Evolutionary conservation across 805 yeast genomes (phyloP), one percentile per base, ranked within the genome.

Genomic region (Clavispora fructus): DNA sequence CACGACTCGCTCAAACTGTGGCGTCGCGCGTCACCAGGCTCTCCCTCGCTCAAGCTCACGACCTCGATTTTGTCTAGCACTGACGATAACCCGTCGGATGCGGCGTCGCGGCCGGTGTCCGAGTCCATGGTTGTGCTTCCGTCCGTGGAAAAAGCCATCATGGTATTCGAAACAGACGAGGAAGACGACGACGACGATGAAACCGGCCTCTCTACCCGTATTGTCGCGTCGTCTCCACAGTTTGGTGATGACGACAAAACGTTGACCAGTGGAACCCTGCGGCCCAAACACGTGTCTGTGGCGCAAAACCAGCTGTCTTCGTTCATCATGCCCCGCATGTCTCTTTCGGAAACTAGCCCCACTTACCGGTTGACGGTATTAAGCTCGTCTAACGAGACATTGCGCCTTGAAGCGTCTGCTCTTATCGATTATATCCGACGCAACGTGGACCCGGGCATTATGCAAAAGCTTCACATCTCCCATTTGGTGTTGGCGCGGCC

Each of bases 101-200:
- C 44, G 8, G 41, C 35, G 17, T 14, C 40, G 13, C 25, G 29
- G 14, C 27, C 29, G 16, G 29, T 19, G 23, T 19, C 49, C 12
- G 61, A 55, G 29, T 53, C 61, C 28, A 48, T 58, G 41, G 61
- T 57, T 7, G 40, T 60, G n/a, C 53, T 60, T n/a, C 59, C 57
- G 3, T 51, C 60, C 4, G 46, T 56, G 17, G 54, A 49, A 26
- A 47, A 51, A 14, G 37, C 12, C 45, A 67, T 63, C 7, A 63
- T 68, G 69, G 68, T 69, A 6, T 69, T 69, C 49, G 75, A 71
- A 42, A 68, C 74, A 0, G 74, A 69, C 39, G 74, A 69, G 46
- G 74, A 69, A 45, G 71, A 64, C 23, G 57, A 38, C 17, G 56
- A 48, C 7, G 62, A 58, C 10, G 55, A 54, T 2, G 35, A 6